Percentiles rank a stretch among this genome's conserved stretches.
phyloP scores from a whole-genome alignment of 169 alveolate genomes.

The Plasmodium vinckei region DNA sequence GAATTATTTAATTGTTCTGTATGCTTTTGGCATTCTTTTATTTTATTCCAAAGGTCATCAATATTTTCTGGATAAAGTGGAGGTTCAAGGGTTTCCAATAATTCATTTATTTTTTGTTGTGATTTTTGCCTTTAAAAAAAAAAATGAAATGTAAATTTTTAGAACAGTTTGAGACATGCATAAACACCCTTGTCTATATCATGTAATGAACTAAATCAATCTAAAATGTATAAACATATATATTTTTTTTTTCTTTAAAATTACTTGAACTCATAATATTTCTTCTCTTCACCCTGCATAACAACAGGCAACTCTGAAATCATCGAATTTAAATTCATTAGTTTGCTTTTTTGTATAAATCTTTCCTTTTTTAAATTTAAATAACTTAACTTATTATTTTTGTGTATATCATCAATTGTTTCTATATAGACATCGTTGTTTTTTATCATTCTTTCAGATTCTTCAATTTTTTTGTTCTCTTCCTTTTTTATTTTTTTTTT shows the following conservation, averaged over 20 bases:
- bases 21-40: conserved; percentile 26
- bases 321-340: conserved; percentile 21
- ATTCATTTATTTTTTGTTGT: conserved; percentile 24
- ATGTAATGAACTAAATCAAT: too few species aligned
- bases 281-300: conserved; percentile 34
- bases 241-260: conserved; percentile 4
- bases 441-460: conserved; percentile 46
- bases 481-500: conserved; percentile 43
- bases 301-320: conserved; percentile 32
- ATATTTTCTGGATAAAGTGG: not conserved
- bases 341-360: conserved; percentile 47
- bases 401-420: conserved; percentile 46
- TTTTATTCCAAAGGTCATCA: conserved; percentile 49
- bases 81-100: conserved; percentile 26
- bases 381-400: conserved; percentile 40
- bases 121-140: conserved; percentile 29
- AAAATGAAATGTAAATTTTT: conserved; percentile 6
- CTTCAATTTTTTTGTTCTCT: conserved; percentile 65
- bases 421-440: conserved; percentile 43
- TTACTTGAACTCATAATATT: conserved; percentile 56
- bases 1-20: conserved; percentile 30
- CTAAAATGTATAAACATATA: too few species aligned
- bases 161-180: too few species aligned
- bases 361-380: conserved; percentile 47
- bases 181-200: too few species aligned